phyloP scores from a whole-genome alignment of 371 early-diverging fungal species.

The Apophysomyces ossiformis region DNA sequence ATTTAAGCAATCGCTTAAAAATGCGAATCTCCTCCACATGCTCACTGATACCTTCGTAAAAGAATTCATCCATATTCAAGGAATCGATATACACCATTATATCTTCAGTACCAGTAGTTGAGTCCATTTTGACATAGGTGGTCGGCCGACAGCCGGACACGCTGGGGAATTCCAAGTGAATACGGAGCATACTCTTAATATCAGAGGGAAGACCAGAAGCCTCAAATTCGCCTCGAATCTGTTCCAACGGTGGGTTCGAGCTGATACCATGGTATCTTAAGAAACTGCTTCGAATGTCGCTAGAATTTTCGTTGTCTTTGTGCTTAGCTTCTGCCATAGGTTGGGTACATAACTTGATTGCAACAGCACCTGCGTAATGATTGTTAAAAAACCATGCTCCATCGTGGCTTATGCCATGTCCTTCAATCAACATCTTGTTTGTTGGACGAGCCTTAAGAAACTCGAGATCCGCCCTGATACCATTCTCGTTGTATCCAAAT shows the following conservation, averaged over 20 bases:
- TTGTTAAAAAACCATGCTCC: slow-evolving; percentile 18
- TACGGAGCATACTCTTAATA: slow-evolving; percentile 16
- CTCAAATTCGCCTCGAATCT: slow-evolving; percentile 6
- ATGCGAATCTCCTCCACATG: not conserved
- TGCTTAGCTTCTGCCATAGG: not conserved
- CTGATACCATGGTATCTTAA: not conserved
- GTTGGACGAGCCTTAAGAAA: slow-evolving; percentile 20
- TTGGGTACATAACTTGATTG: slow-evolving; percentile 12
- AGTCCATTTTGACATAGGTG: not conserved
- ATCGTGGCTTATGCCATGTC: slow-evolving; percentile 23
- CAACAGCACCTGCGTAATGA: slow-evolving; percentile 11
- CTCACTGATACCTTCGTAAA: too few relatives aligned
- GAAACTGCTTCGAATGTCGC: not conserved
- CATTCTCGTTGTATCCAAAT: not conserved
- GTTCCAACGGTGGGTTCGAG: not conserved
- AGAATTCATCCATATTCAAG: too few relatives aligned
- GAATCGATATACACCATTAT: too few relatives aligned
- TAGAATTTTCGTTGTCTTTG: not conserved
- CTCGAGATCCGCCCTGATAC: slow-evolving; percentile 18
- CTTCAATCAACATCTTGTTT: slow-evolving; percentile 22
- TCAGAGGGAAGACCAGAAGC: not conserved
- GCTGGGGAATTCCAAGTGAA: slow-evolving; percentile 14
- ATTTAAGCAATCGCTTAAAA: not conserved
- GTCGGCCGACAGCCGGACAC: not conserved
- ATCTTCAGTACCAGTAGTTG: slow-evolving; percentile 10